Conservation (phyloP, 768 basidiomycete species). For the Atractiella rhizophila region DNA sequence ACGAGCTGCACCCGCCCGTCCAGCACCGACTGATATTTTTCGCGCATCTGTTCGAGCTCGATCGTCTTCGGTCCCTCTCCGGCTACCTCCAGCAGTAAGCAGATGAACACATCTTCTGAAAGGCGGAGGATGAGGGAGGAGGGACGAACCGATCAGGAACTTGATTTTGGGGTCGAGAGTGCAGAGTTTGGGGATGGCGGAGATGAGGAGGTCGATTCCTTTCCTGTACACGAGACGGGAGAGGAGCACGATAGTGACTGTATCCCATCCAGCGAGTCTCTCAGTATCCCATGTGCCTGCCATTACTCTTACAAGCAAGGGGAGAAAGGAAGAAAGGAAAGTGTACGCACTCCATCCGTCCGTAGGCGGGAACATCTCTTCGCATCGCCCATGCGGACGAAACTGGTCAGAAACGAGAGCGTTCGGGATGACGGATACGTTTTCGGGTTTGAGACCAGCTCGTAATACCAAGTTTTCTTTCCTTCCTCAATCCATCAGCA, state of each 20-base stretch:
- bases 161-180: slow-evolving; percentile 57
- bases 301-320: slow-evolving; percentile 32
- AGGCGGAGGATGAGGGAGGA: background rate
- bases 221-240: slow-evolving; percentile 83
- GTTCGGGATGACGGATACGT: slow-evolving; percentile 81
- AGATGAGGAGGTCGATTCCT: slow-evolving; percentile 83
- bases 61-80: slow-evolving; percentile 90
- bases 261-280: background rate
- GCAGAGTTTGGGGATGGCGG: slow-evolving; percentile 73
- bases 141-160: slow-evolving; percentile 49
- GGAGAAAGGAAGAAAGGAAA: no score
- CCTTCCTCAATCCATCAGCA: slow-evolving; percentile 24
- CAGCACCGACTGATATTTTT: slow-evolving; percentile 41
- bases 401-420: slow-evolving; percentile 71
- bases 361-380: slow-evolving; percentile 24
- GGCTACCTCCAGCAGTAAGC: slow-evolving; percentile 27
- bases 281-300: background rate
- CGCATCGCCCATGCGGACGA: slow-evolving; percentile 40
- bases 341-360: no score
- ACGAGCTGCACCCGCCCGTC: slow-evolving; percentile 81
- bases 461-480: slow-evolving; percentile 93
- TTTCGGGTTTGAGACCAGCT: slow-evolving; percentile 41
- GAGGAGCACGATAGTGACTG: slow-evolving; percentile 75
- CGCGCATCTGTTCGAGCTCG: slow-evolving; percentile 82
- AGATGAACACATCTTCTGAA: background rate